Percentiles rank a stretch among this genome's conserved stretches.
phyloP scores from a whole-genome alignment of 1,284 basidiomycete genomes.

The Irpex rosettiformis region DNA sequence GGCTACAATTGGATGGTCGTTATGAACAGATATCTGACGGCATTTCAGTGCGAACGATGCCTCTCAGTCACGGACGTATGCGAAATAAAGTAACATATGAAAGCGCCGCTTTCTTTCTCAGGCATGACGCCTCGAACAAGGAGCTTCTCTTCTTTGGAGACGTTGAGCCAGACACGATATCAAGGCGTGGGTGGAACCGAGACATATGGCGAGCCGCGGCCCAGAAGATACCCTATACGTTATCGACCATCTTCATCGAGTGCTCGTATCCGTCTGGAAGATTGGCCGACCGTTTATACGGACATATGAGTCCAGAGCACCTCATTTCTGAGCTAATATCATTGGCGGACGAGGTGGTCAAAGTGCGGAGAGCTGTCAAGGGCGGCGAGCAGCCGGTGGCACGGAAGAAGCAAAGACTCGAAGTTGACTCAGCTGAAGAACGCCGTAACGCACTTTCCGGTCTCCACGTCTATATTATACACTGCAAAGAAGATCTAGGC shows the following conservation, averaged over 20 bases:
- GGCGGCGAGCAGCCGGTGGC: conserved; percentile 24
- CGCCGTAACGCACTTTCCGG: conserved; percentile 48
- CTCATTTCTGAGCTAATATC: conserved; percentile 60
- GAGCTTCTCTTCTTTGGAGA: conserved; percentile 86
- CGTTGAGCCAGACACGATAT: conserved; percentile 73
- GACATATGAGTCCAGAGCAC: conserved; percentile 75
- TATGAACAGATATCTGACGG: conserved; percentile 51
- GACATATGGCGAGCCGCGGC: conserved; percentile 73
- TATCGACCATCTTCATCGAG: conserved; percentile 77
- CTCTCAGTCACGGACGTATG: conserved; percentile 68
- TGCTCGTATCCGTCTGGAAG: conserved; percentile 76
- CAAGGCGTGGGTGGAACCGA: conserved; percentile 50
- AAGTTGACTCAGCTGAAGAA: conserved; percentile 34
- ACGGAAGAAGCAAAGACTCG: conserved; percentile 47
- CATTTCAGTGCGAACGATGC: conserved; percentile 64
- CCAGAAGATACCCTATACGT: conserved; percentile 55
- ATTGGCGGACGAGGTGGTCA: conserved; percentile 65
- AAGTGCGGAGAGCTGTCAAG: conserved; percentile 28
- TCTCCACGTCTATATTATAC: conserved; percentile 67
- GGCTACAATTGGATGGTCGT: conserved; percentile 34
- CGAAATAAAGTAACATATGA: conserved; percentile 47
- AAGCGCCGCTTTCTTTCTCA: conserved; percentile 75
- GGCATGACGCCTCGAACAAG: conserved; percentile 48
- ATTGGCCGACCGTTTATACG: conserved; percentile 58
- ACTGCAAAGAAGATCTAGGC: conserved; percentile 73